phyloP scores from a whole-genome alignment of 768 basidiomycete species.

The Leccinum fibrillosum region DNA sequence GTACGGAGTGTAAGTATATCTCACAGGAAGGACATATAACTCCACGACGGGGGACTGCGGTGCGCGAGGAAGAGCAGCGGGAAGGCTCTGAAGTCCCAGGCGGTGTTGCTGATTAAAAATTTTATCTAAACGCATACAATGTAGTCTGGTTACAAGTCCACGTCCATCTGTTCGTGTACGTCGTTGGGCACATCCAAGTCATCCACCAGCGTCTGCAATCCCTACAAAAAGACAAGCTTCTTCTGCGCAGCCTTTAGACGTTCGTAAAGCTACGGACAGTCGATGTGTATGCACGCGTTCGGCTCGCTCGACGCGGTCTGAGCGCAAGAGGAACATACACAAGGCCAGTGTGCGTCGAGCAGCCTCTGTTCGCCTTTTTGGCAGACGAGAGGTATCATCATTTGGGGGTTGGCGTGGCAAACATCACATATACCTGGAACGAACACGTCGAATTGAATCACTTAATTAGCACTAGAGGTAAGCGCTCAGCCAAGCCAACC shows the following conservation, averaged over 20 bases:
- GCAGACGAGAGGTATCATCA: constrained; percentile 56
- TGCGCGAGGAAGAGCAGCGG: no score
- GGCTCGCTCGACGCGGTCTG: constrained; percentile 52
- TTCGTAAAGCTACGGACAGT: constrained; percentile 82
- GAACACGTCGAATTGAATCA: no score
- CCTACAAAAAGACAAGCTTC: constrained; percentile 23
- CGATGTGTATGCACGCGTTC: constrained; percentile 74
- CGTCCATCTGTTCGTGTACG: not conserved
- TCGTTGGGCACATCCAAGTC: constrained; percentile 14
- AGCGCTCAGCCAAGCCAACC: constrained; percentile 33
- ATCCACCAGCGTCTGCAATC: constrained; percentile 30
- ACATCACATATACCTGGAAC: not conserved
- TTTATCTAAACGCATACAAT: no score
- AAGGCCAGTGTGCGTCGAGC: constrained; percentile 45
- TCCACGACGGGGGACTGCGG: no score
- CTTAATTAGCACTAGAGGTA: no score
- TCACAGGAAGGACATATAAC: no score
- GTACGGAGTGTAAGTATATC: no score
- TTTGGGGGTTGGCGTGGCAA: constrained; percentile 51
- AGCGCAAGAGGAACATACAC: constrained; percentile 71
- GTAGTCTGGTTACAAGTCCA: not conserved
- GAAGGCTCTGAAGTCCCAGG: no score
- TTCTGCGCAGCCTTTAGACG: constrained; percentile 56
- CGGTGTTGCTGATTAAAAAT: no score
- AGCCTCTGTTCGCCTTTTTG: constrained; percentile 52